These are phyloP conservation scores for Pseudogymnoascus sp. DNA, from an alignment of 2,329 filamentous ascomycete species.

Conservation along the genomic window DNA sequence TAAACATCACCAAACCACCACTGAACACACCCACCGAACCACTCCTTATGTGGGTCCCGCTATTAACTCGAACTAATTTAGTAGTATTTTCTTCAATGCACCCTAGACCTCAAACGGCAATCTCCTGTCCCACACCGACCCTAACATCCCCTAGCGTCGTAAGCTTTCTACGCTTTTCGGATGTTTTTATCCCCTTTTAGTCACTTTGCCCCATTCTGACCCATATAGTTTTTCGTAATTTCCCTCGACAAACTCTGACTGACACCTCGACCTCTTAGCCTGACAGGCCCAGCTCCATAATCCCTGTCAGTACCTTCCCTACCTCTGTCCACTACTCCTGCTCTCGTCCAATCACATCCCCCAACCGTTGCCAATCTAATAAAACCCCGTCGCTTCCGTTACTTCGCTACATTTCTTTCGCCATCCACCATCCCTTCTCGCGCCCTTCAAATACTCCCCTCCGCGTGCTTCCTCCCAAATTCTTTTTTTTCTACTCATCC, in stretches of 20 bases:
- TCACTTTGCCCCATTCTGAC: background rate
- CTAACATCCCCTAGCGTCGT: background rate
- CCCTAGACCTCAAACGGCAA: background rate
- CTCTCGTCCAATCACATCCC: background rate
- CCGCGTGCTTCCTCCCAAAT: background rate
- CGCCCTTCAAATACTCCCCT: slow-evolving; percentile 6
- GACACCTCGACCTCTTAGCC: slow-evolving; percentile 8
- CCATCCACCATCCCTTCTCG: slow-evolving; percentile 5
- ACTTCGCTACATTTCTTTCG: slow-evolving; percentile 9
- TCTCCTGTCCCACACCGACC: background rate
- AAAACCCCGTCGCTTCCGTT: slow-evolving; percentile 7
- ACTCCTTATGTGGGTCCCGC: background rate
- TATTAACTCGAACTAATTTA: background rate
- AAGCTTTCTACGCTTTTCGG: background rate
- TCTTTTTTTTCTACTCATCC: slow-evolving; percentile 9
- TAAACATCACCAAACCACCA: background rate
- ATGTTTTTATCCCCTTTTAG: background rate
- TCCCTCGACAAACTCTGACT: slow-evolving; percentile 2
- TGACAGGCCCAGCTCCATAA: slow-evolving; percentile 8
- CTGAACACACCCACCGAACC: background rate
- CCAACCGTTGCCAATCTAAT: background rate
- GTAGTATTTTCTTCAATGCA: background rate
- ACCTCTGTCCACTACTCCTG: background rate
- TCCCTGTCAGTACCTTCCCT: slow-evolving; percentile 7
- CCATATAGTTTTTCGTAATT: background rate